Conservation (phyloP, 305 asterid genomes). For the Fraxinus angustifolia region DNA sequence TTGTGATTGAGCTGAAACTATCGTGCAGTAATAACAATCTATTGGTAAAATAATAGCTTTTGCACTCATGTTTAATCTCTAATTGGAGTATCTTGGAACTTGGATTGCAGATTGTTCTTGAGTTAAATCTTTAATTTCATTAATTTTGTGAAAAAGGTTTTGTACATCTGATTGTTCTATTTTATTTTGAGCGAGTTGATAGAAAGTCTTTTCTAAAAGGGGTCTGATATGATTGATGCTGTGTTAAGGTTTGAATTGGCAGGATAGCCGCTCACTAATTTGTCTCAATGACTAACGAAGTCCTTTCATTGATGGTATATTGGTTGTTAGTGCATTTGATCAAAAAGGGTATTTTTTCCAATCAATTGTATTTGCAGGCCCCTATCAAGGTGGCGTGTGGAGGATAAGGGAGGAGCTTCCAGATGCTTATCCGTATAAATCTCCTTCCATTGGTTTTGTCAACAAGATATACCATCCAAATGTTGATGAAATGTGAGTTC, state of each 20-base stretch:
- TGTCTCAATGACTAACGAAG: slow-evolving; percentile 17
- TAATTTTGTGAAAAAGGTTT: background rate
- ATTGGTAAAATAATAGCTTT: background rate
- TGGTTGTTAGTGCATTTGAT: background rate
- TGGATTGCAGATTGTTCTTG: background rate
- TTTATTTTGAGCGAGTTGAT: background rate
- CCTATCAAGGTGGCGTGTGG: slow-evolving; percentile 93
- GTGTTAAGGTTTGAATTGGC: slow-evolving; percentile 8
- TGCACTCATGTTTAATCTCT: slow-evolving; percentile 18
- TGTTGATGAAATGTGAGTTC: slow-evolving; percentile 83
- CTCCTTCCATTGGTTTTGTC: slow-evolving; percentile 83
- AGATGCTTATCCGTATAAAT: slow-evolving; percentile 85
- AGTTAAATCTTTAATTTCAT: background rate
- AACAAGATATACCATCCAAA: slow-evolving; percentile 90
- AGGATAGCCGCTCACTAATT: slow-evolving; percentile 15
- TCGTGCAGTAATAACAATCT: background rate
- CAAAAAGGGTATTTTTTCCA: background rate
- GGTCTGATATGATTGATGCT: background rate
- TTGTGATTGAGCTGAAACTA: slow-evolving; percentile 19
- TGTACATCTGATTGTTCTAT: background rate
- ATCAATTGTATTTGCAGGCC: slow-evolving; percentile 27
- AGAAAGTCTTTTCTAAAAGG: background rate
- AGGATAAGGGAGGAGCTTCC: slow-evolving; percentile 76
- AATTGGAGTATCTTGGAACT: too few species aligned
- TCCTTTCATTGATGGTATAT: slow-evolving; percentile 14